Base-by-base conservation (phyloP, 768 basidiomycete species). In the Tylopilus cervinicoccineus region DNA sequence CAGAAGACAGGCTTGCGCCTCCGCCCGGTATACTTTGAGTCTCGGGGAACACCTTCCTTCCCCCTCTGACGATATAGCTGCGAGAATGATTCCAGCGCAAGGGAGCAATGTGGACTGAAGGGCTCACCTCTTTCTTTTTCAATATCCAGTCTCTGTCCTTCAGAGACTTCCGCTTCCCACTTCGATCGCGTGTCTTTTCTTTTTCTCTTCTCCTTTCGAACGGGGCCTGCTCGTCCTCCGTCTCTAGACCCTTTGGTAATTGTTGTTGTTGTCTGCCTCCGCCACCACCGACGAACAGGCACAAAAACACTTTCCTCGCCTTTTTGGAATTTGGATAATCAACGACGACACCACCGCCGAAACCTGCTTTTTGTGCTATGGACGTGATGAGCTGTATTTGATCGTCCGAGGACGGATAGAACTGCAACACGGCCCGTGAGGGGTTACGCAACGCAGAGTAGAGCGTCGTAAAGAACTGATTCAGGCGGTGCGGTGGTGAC, bases 301-400 rank as follows among this genome's bases (percentile, higher is more conserved):
- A 94, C 50, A 99, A 62, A 65, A 93, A 99, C 48, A 97, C 86
- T 70, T 98, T 99, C 61, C 79, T 82, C 19, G 93, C 95, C 68
- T 94, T 99, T 60, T 88, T 89, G 0, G 92, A 94, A 69, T 97
- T 96, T 1, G 95, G 94, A 65, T 93, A 99, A 70, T 99, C 96
- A 32, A 99, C 89, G 20, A 97, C 88, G 29, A 99, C 69, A 51
- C 96, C 96, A 45, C 96, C 96, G 5, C 93, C 93, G 65, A 99
- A 99, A 2, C 96, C 96, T 7, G 95, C 93, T 58, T 83, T 86
- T 61, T 93, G 92, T 4, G 96, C 96, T 54, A 84, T 85, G 2
- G 85, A 84, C 7, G 94, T 95, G 59, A 98, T 93, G 47, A 99
- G 79, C 57, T 90, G 89, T 59, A 98, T 86, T 70, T 99, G 96